Conservation (phyloP, 2,329 filamentous ascomycete genomes). For the Alternaria longipes region DNA sequence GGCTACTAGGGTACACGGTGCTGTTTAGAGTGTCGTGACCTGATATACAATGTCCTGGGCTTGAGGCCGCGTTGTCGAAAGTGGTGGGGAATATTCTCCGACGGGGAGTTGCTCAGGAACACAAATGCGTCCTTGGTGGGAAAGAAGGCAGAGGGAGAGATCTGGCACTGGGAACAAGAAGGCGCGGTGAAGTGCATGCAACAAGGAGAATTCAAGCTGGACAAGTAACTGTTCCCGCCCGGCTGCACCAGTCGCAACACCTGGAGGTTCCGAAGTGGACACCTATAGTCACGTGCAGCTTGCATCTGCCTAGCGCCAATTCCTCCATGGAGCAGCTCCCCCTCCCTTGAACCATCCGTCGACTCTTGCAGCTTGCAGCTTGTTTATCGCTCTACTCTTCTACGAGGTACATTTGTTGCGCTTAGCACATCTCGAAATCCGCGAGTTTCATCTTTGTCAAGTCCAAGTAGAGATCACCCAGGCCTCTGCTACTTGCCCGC, state of each 20-base stretch:
- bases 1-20: neutral
- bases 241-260: conserved; percentile 30
- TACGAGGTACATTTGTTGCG: neutral
- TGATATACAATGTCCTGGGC: conserved; percentile 6
- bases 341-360: neutral
- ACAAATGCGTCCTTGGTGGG: conserved; percentile 1
- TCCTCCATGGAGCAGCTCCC: conserved; percentile 24
- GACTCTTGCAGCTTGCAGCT: conserved; percentile 1
- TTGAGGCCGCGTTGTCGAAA: conserved; percentile 17
- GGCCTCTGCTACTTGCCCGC: conserved; percentile 13
- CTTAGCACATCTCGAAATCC: neutral
- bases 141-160: neutral
- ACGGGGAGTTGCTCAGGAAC: conserved; percentile 21
- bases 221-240: conserved; percentile 17
- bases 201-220: neutral
- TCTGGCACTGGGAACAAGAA: neutral
- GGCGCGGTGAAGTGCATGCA: neutral
- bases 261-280: conserved; percentile 37
- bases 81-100: conserved; percentile 33
- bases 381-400: neutral
- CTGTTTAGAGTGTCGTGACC: neutral
- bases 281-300: conserved; percentile 31
- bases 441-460: neutral
- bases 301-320: conserved; percentile 24
- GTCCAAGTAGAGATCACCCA: neutral